Percentiles rank a stretch among this genome's conserved stretches.
Evolutionary conservation across 1,284 basidiomycete genomes (phyloP).

Genomic region (Ceratobasidium sp.): DNA sequence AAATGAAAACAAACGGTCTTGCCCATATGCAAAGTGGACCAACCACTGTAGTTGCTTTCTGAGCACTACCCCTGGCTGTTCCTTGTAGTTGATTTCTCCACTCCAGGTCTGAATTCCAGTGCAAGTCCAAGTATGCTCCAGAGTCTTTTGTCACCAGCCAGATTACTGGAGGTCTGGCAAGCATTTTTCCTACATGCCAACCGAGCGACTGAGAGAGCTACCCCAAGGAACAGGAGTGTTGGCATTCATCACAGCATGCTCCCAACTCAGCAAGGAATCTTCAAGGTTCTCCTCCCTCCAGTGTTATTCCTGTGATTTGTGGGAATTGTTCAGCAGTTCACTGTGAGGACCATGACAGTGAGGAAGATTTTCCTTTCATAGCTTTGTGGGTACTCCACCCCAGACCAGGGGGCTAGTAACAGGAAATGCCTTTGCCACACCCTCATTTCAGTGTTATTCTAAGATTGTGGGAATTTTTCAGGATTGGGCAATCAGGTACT

Average conservation of each 20-base stretch:
- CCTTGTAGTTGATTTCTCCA: background rate
- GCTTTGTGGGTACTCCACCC: no score
- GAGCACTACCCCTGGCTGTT: no score
- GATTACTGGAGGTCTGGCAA: background rate
- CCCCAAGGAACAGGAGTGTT: background rate
- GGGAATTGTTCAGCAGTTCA: no score
- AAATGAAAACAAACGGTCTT: background rate
- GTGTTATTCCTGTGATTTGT: no score
- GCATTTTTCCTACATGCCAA: background rate
- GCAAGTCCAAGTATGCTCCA: background rate
- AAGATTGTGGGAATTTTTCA: no score
- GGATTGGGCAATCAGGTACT: no score
- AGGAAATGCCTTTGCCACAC: no score
- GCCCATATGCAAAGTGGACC: background rate
- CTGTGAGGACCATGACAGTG: no score
- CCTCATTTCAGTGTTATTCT: no score
- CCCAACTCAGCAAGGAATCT: background rate
- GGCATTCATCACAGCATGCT: background rate
- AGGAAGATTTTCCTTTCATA: no score
- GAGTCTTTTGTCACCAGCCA: background rate
- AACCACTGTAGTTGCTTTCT: background rate
- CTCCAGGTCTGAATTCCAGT: background rate
- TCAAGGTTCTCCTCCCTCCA: background rate
- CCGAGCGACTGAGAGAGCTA: slow-evolving; percentile 4
- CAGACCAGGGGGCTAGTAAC: no score